Evolutionary conservation across 2,329 filamentous ascomycete genomes (phyloP).

Genomic region (Parastagonospora nodorum): DNA sequence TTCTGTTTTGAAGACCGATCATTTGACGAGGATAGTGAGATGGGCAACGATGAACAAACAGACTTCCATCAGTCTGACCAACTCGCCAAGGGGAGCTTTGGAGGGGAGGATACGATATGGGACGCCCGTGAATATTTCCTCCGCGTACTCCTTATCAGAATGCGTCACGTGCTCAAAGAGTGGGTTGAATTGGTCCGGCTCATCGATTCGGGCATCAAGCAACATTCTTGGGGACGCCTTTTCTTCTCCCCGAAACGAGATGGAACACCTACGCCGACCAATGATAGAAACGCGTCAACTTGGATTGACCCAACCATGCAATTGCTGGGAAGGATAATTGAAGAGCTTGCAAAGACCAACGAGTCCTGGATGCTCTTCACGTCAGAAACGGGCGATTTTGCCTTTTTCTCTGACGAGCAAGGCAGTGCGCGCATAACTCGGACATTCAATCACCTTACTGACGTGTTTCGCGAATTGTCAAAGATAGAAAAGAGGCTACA

Average conservation of each 20-base stretch:
- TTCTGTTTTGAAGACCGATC: slow-evolving; percentile 2
- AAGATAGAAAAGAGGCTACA: neutral
- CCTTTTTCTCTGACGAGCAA: neutral
- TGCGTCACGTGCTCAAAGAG: neutral
- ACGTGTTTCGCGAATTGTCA: neutral
- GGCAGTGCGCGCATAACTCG: neutral
- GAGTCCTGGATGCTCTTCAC: neutral
- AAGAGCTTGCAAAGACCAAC: neutral
- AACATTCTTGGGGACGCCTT: neutral
- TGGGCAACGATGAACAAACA: neutral
- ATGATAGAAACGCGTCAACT: neutral
- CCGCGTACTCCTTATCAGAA: neutral
- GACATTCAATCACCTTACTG: neutral
- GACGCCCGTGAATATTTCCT: slow-evolving; percentile 13
- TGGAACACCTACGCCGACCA: neutral
- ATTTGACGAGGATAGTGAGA: slow-evolving; percentile 1
- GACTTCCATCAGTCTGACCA: neutral
- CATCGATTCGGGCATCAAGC: neutral
- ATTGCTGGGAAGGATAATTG: neutral
- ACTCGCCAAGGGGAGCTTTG: neutral
- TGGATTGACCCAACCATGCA: neutral
- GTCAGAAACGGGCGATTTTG: neutral
- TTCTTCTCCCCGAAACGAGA: neutral
- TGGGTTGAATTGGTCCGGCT: neutral
- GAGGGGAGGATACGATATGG: slow-evolving; percentile 3